These are phyloP conservation scores for Madurella mycetomatis DNA, from an alignment of 2,329 filamentous ascomycete species.

Conservation along the genomic window DNA sequence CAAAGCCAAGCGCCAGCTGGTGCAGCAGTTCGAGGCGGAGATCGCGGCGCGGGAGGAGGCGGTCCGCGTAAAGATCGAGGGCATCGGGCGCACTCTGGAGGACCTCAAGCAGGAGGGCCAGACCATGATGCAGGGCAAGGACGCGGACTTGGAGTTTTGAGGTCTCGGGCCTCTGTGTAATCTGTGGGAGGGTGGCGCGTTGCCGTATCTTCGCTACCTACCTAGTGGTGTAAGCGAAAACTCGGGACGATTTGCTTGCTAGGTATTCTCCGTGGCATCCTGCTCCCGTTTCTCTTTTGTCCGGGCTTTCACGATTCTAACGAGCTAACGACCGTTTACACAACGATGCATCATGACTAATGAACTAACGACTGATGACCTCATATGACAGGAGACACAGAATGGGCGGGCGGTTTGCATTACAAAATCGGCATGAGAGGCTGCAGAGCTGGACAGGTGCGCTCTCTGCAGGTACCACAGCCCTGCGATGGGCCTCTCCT, in stretches of 20 bases:
- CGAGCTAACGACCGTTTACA: slow-evolving; percentile 14
- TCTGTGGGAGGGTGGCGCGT: neutral
- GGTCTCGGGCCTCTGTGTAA: neutral
- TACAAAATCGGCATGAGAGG: neutral
- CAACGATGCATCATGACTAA: slow-evolving; percentile 5
- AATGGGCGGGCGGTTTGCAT: neutral
- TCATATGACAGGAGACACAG: slow-evolving; percentile 9
- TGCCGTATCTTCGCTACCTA: neutral
- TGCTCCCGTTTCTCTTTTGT: neutral
- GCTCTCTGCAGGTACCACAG: slow-evolving; percentile 1
- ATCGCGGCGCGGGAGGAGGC: slow-evolving; percentile 51
- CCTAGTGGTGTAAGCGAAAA: slow-evolving; percentile 5
- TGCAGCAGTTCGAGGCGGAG: slow-evolving; percentile 51
- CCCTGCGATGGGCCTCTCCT: neutral
- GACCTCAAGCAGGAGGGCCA: slow-evolving; percentile 55
- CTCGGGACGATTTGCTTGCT: neutral
- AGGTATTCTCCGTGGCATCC: neutral
- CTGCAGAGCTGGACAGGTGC: neutral
- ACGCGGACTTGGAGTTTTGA: slow-evolving; percentile 28
- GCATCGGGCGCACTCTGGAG: slow-evolving; percentile 51
- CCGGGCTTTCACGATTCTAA: slow-evolving; percentile 5
- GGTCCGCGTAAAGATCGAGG: slow-evolving; percentile 49
- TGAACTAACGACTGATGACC: slow-evolving; percentile 14
- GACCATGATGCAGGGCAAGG: slow-evolving; percentile 49
- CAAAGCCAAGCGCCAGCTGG: slow-evolving; percentile 45